Evolutionary conservation across 2,329 filamentous ascomycete genomes (phyloP).

Genomic region (Colletotrichum musae): DNA sequence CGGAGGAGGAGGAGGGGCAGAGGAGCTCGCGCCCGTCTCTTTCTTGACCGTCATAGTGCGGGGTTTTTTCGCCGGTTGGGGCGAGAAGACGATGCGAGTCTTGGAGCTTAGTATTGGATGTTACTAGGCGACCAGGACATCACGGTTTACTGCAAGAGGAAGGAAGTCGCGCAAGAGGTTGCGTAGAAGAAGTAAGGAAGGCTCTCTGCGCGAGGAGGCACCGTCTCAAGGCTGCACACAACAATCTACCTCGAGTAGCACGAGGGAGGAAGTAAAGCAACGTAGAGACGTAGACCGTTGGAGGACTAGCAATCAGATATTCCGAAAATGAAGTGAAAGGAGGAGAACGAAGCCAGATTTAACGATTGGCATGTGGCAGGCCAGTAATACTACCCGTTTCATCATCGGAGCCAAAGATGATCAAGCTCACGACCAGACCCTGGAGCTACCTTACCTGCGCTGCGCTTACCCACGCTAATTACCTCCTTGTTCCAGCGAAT

Average conservation of each 20-base stretch:
- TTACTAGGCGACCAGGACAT: constrained; percentile 13
- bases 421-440: constrained; percentile 37
- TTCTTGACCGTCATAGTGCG: constrained; percentile 39
- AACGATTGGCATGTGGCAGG: constrained; percentile 20
- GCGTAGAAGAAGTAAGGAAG: neutral
- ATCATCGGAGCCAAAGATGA: constrained; percentile 33
- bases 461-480: neutral
- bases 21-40: constrained; percentile 30
- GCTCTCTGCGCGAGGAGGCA: constrained; percentile 5
- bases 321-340: neutral
- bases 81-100: constrained; percentile 1
- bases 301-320: constrained; percentile 2
- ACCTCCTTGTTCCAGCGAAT: neutral
- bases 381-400: constrained; percentile 25
- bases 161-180: neutral
- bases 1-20: constrained; percentile 39
- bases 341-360: constrained; percentile 7
- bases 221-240: constrained; percentile 13
- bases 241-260: constrained; percentile 10
- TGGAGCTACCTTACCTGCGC: constrained; percentile 17
- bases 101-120: neutral
- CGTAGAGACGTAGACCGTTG: neutral
- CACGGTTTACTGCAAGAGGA: neutral
- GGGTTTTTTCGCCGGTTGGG: neutral
- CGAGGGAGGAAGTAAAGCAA: constrained; percentile 9